Base-by-base conservation (phyloP, 1,284 basidiomycete species). In the Leccinum griseonigrum region DNA sequence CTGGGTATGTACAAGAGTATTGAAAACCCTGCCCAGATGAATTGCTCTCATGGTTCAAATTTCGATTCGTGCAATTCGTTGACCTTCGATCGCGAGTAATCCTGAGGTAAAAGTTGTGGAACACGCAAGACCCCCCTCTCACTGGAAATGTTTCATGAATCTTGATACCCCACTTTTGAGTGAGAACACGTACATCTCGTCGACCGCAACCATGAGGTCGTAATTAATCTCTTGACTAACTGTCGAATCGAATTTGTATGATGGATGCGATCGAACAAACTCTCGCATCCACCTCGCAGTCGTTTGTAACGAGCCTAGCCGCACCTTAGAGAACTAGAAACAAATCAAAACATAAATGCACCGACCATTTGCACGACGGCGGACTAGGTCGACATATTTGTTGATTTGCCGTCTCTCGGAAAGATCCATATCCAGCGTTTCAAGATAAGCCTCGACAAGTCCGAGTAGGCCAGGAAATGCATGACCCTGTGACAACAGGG, bases 211-310 rank as follows among this genome's bases (percentile, higher is more conserved):
- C 74, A 98, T 83, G 48, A 99, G 83, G 76, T 99, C 97, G 74
- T 96, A 97, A 72, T 97, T 98, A 73, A 99, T 94, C 77, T 92
- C 88, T 71, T 94, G 85, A 56, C 81, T 90, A 28, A 99, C 92
- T 38, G 92, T 89, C 50, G 95, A 97, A 77, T 99, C 95, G 58
- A 86, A 83, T 76, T 92, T 91, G 80, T 99, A 99, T 22, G 81
- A 84, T 3, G 95, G 93, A 76, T 99, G 97, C 1, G 85, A 83
- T 22, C 87, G 86, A 54, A 99, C 91, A 75, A 97, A 99, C 54
- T 92, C 82, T 31, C 97, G 85, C 61, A 98, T 95, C 94, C 94
- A 99, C 8, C 87, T 87, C 2, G 97, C 97, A 1, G 94, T 86
- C 0, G 97, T 99, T 70, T 88, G 76, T n/a, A 98, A 81, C 16